A percentile compares a stretch with the other conserved stretches of the same genome.
Evolutionary conservation across 257 asterid genomes (phyloP).

Genomic region (Mitragyna speciosa): DNA sequence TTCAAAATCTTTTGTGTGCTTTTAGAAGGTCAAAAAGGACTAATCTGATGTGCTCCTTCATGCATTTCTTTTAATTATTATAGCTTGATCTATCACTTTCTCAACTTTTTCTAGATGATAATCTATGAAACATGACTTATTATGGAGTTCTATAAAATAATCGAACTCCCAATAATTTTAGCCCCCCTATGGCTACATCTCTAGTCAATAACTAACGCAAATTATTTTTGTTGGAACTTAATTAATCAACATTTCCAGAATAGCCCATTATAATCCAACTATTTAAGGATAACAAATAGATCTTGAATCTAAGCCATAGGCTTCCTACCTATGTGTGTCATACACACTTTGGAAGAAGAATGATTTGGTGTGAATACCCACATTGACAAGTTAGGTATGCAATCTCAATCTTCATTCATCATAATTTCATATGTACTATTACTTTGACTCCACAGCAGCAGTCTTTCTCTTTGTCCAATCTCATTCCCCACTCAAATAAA

Average conservation of each 20-base stretch:
- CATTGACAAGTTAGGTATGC: slow-evolving; percentile 30
- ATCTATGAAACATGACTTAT: neutral
- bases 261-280: neutral
- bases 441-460: slow-evolving; percentile 21
- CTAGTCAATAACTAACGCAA: slow-evolving; percentile 7
- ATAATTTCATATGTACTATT: slow-evolving; percentile 8
- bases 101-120: neutral
- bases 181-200: slow-evolving; percentile 2
- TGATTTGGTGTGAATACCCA: slow-evolving; percentile 38
- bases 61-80: neutral
- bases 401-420: slow-evolving; percentile 26
- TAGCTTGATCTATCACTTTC: neutral
- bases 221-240: slow-evolving; percentile 11
- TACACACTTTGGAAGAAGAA: slow-evolving; percentile 16
- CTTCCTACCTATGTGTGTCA: neutral
- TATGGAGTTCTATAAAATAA: neutral
- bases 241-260: neutral
- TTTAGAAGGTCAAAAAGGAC: neutral
- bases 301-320: slow-evolving; percentile 16
- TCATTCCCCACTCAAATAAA: neutral
- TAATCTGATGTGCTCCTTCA: neutral
- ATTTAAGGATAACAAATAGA: neutral
- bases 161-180: slow-evolving; percentile 10
- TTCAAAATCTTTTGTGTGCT: neutral
- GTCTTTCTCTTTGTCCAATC: slow-evolving; percentile 4